Conservation (phyloP, 75 land plant species). For the Pinus tabuliformis region DNA sequence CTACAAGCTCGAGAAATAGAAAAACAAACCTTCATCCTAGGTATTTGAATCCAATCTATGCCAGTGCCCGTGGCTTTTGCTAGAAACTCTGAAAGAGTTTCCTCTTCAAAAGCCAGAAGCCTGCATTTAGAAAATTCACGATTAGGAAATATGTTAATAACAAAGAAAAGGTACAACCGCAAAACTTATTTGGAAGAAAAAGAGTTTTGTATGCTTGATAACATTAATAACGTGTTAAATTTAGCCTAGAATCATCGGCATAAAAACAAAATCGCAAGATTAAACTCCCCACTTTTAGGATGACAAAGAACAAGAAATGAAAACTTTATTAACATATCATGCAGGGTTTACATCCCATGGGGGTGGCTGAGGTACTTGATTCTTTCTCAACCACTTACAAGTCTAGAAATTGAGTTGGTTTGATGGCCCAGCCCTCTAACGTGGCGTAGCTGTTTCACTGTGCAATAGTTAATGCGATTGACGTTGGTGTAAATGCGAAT, state of each 20-base stretch:
- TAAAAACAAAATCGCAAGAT: not conserved
- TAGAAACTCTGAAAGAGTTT: constrained; percentile 37
- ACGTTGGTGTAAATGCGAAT: too few species aligned
- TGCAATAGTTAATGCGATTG: too few species aligned
- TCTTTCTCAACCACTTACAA: constrained; percentile 11
- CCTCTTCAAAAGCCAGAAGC: constrained; percentile 46
- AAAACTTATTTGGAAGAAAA: not conserved
- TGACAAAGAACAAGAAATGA: not conserved
- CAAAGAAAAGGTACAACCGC: not conserved
- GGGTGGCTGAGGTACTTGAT: not conserved
- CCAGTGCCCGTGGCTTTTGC: constrained; percentile 58
- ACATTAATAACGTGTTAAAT: not conserved
- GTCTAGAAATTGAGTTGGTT: constrained; percentile 15
- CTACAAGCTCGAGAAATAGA: not conserved
- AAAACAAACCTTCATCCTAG: constrained; percentile 55
- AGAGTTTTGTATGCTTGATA: not conserved
- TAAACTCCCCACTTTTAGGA: not conserved
- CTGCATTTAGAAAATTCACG: constrained; percentile 2
- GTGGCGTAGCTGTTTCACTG: too few species aligned
- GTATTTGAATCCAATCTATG: constrained; percentile 59
- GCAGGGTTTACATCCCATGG: constrained; percentile 4
- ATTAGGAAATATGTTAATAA: constrained; percentile 3
- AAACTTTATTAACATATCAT: constrained; percentile 1
- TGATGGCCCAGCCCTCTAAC: too few species aligned
- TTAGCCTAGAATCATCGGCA: not conserved